These are phyloP conservation scores for Iris pallida DNA, from an alignment of 116 monocot species.

Conservation along the genomic window DNA sequence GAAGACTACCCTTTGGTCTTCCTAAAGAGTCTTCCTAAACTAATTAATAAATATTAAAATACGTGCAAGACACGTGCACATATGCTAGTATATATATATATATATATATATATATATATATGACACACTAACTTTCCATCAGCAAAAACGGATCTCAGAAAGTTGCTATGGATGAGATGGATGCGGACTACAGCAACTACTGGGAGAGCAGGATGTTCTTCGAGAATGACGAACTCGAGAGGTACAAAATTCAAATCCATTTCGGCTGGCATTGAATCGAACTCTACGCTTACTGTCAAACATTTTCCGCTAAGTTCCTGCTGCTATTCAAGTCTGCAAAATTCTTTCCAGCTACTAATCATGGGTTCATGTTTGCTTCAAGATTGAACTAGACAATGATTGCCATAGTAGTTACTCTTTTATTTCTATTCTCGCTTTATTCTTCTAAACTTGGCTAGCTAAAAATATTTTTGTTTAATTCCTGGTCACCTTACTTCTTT, in stretches of 20 bases:
- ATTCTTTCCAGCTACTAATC: too few relatives aligned
- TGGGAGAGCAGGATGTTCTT: conserved; percentile 17
- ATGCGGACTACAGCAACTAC: conserved; percentile 3
- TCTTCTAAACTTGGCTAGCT: not conserved
- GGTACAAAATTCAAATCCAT: not conserved
- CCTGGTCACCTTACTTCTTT: not conserved
- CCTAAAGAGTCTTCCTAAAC: too few relatives aligned
- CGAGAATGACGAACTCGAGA: conserved; percentile 13
- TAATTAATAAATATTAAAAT: too few relatives aligned
- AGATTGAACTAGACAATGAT: not conserved
- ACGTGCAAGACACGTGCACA: too few relatives aligned
- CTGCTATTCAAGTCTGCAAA: not conserved
- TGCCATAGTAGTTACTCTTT: too few relatives aligned
- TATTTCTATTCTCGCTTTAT: not conserved
- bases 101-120: too few relatives aligned
- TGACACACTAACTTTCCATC: too few relatives aligned
- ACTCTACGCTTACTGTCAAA: too few relatives aligned
- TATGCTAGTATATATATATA: too few relatives aligned
- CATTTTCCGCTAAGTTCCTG: too few relatives aligned
- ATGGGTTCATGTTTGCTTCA: not conserved
- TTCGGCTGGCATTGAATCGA: not conserved
- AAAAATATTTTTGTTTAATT: not conserved
- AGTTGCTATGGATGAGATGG: not conserved
- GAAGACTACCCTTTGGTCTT: too few relatives aligned
- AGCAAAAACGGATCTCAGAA: too few relatives aligned